Evolutionary conservation across 495 filamentous ascomycete genomes (phyloP).

Genomic region (Monascus purpureus): DNA sequence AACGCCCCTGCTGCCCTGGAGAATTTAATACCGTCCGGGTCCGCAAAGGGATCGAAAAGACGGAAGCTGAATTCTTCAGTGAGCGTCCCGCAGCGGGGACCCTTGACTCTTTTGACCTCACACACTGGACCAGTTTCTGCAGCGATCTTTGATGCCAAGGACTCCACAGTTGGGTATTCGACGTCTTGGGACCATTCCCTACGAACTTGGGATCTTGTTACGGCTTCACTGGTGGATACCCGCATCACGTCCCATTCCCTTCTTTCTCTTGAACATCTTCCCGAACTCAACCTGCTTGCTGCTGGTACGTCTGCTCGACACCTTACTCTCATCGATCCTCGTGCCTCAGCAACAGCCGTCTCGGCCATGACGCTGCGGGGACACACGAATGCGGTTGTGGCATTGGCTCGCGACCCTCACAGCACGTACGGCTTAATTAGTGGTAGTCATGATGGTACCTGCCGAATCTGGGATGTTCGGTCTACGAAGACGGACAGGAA

Average conservation of each 20-base stretch:
- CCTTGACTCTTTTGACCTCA: constrained; percentile 54
- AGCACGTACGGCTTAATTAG: constrained; percentile 70
- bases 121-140: constrained; percentile 62
- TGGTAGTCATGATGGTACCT: constrained; percentile 79
- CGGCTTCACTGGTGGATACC: constrained; percentile 55
- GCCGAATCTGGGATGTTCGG: constrained; percentile 83
- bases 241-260: constrained; percentile 71
- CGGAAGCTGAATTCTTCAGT: constrained; percentile 57
- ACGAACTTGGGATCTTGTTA: constrained; percentile 82
- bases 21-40: constrained; percentile 46
- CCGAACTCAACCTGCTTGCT: constrained; percentile 57
- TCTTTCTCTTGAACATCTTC: constrained; percentile 56
- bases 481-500: constrained; percentile 51
- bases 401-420: constrained; percentile 52
- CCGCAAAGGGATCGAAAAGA: constrained; percentile 50
- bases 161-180: constrained; percentile 81
- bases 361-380: constrained; percentile 79
- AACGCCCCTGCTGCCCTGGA: constrained; percentile 57
- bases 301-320: constrained; percentile 75
- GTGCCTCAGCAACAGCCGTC: constrained; percentile 54
- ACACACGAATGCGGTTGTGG: constrained; percentile 71
- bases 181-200: constrained; percentile 78
- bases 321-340: constrained; percentile 81
- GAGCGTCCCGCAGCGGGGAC: constrained; percentile 57
- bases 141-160: constrained; percentile 68